Conservation (phyloP, 148 eudicot species). For the Amaranthus hypochondriacus region DNA sequence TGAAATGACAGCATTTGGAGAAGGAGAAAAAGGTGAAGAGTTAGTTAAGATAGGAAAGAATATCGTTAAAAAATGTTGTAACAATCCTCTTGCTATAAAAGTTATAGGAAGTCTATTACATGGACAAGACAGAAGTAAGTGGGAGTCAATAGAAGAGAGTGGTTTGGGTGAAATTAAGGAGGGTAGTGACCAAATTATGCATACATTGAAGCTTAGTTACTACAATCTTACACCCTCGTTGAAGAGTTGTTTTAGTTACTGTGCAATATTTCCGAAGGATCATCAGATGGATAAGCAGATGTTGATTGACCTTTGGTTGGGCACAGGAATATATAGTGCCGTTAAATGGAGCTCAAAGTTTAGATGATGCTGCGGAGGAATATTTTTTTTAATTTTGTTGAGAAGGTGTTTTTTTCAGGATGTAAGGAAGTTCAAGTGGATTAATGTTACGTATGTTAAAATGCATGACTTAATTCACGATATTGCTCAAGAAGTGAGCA, state of each 20-base stretch:
- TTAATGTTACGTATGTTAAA: neutral
- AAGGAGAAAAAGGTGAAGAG: neutral
- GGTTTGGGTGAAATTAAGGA: neutral
- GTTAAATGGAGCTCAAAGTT: neutral
- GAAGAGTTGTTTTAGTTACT: slow-evolving; percentile 20
- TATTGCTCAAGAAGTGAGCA: neutral
- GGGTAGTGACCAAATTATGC: neutral
- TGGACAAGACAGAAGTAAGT: neutral
- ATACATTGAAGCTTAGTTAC: neutral
- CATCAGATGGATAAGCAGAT: neutral
- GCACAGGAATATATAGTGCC: slow-evolving; percentile 4
- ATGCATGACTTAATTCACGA: neutral
- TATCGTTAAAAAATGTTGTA: slow-evolving; percentile 23
- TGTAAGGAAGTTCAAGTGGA: neutral
- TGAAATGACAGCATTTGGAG: slow-evolving; percentile 14
- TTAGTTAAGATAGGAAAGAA: slow-evolving; percentile 19
- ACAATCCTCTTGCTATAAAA: slow-evolving; percentile 26
- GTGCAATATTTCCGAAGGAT: slow-evolving; percentile 19
- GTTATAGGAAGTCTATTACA: slow-evolving; percentile 21
- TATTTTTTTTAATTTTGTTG: slow-evolving; percentile 8
- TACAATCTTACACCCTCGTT: slow-evolving; percentile 7
- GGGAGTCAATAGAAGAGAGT: slow-evolving; percentile 9
- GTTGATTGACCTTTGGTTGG: slow-evolving; percentile 20
- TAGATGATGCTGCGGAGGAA: slow-evolving; percentile 10
- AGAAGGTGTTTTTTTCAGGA: slow-evolving; percentile 27